These are phyloP conservation scores for Viola odorata DNA, from an alignment of 345 rosid genomes.

Conservation along the genomic window DNA sequence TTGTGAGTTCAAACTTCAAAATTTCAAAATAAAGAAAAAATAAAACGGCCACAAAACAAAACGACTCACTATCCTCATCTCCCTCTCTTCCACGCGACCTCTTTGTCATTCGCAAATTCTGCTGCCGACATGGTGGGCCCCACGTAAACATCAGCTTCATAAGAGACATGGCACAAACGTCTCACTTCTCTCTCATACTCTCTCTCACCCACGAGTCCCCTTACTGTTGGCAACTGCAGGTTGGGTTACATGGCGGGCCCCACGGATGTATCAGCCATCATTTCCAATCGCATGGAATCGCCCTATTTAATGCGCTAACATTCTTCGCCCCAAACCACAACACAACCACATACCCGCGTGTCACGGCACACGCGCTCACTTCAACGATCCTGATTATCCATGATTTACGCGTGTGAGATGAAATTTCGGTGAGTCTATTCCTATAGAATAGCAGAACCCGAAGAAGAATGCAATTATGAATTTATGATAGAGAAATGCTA, in stretches of 20 bases:
- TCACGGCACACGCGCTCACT: neutral
- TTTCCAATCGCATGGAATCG: neutral
- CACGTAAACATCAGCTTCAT: neutral
- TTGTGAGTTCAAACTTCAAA: too few species aligned
- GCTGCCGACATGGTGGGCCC: neutral
- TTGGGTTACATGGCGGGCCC: too few species aligned
- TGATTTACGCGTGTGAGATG: neutral
- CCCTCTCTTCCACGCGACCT: too few species aligned
- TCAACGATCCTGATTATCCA: neutral
- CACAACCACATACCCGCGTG: neutral
- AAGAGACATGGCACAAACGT: neutral
- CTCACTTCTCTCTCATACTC: neutral
- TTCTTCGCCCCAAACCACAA: neutral
- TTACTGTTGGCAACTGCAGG: neutral
- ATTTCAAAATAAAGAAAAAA: too few species aligned
- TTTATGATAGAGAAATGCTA: too few species aligned
- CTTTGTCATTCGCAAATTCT: too few species aligned
- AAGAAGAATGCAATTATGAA: too few species aligned
- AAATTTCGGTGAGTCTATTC: too few species aligned
- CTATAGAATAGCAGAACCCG: too few species aligned
- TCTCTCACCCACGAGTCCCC: neutral
- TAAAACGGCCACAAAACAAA: too few species aligned
- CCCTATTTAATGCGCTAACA: slow-evolving; percentile 6
- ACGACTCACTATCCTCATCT: too few species aligned
- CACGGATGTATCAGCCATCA: neutral